phyloP scores from a whole-genome alignment of 179 eudicot species.

The Nepenthes alata region DNA sequence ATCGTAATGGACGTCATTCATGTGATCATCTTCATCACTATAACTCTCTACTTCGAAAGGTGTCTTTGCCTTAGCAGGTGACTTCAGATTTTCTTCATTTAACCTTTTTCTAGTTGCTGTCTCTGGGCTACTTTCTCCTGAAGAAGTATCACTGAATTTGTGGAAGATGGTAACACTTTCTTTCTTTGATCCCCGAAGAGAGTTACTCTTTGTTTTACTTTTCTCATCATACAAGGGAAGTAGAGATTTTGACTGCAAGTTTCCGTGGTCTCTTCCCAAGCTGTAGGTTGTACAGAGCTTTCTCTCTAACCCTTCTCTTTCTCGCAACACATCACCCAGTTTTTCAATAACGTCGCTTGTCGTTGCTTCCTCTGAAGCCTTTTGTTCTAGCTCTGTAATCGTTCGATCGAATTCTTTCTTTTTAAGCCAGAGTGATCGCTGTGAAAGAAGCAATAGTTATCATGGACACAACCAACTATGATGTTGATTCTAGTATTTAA shows the following conservation, averaged over 20 bases:
- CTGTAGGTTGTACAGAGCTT: slow-evolving; percentile 88
- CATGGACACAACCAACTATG: neutral
- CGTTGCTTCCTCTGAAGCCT: slow-evolving; percentile 44
- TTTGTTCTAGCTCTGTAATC: slow-evolving; percentile 58
- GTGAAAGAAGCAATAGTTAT: slow-evolving; percentile 4
- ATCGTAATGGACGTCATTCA: slow-evolving; percentile 12
- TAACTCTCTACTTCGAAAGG: slow-evolving; percentile 20
- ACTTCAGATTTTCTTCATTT: slow-evolving; percentile 7
- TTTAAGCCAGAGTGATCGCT: slow-evolving; percentile 61
- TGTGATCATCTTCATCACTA: slow-evolving; percentile 27
- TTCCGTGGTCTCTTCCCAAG: slow-evolving; percentile 47
- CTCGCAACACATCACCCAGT: slow-evolving; percentile 41
- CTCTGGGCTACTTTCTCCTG: slow-evolving; percentile 21
- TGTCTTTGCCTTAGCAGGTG: slow-evolving; percentile 23
- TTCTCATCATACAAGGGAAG: slow-evolving; percentile 51
- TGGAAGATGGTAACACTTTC: slow-evolving; percentile 50
- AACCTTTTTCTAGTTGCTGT: slow-evolving; percentile 1
- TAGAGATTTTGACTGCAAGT: slow-evolving; percentile 22
- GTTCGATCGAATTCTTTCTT: slow-evolving; percentile 67
- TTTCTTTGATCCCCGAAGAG: slow-evolving; percentile 38
- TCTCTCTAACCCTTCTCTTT: slow-evolving; percentile 51
- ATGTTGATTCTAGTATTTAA: neutral
- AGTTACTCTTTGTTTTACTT: slow-evolving; percentile 36
- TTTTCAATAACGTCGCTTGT: slow-evolving; percentile 41
- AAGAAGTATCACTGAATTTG: slow-evolving; percentile 23